Evolutionary conservation across 352 stramenopile genomes (phyloP), one percentile per base, ranked within the genome.

Genomic region (Pythium sp.): DNA sequence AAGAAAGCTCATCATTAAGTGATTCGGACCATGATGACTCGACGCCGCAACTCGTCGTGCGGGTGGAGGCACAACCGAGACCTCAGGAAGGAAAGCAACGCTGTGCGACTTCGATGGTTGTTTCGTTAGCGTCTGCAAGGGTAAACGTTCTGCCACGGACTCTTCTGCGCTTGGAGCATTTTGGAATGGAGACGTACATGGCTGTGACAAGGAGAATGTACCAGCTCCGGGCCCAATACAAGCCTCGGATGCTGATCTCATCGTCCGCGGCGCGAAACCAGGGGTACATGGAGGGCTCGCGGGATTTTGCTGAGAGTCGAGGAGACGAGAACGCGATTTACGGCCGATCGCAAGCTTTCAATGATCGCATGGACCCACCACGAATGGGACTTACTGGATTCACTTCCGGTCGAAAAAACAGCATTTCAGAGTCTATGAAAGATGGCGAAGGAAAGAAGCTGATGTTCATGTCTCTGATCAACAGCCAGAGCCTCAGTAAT

Each of bases 121-220:
- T 72, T 20, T 61, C 41, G 5, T 38, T 90, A 36, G 71, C 76
- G 26, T 90, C 82, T 36, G 75, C 72, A 9, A 77, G 80, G 30
- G 69, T 89, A 24, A 79, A 87, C 58, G 54, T 89, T 32, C 68
- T 90, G 14, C 80, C 82, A 6, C 72, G 79, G 8, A 84, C 82
- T 30, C 30, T 87, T 20, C 56, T 90, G 51, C 79, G 80, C 28
- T 59, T 89, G 51, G 82, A 90, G 58, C 78, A 90, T 46, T 90
- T 88, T 47, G 77, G 67, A 3, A 69, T 86, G 24, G 77, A 87
- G 54, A 68, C 84, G 11, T 78, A 78, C n/a, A 73, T 86, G 60
- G 75, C 81, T 15, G 76, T 70, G 60, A 81, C 59, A 26, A 80
- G 77, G 53, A 84, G 82, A 57, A 65, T 49, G 22, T 73, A 69